Base-by-base conservation (phyloP, 164 flowering plant species). In the Magnolia kwangsiensis region DNA sequence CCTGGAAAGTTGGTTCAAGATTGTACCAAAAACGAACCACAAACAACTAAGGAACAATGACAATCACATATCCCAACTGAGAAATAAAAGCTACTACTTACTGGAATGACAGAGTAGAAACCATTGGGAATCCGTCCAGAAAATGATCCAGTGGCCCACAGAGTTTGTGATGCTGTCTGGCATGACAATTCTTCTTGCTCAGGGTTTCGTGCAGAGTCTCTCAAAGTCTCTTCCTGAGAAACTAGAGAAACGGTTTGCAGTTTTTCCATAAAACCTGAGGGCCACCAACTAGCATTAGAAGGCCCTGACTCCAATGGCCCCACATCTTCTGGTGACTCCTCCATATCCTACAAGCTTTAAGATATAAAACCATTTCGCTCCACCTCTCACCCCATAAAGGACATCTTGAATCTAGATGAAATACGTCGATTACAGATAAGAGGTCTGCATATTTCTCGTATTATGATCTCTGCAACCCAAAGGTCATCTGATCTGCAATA, bases 111-210 rank as follows among this genome's bases (percentile, higher is more conserved):
- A 80, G 94, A 92, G 77, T 92, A 96, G 85, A 96, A 96, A 69
- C 99, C 98, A 90, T 91, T 86, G n/a, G 99, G 98, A 73, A 94
- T 93, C 18, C 86, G 87, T 69, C 89, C 94, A 80, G 92, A 88
- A 81, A 91, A 92, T 75, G 83, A 83, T 75, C 98, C 98, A 71
- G 90, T 92, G 55, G 79, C 86, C 98, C 99, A 94, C 24, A 96
- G 90, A 82, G 89, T 89, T 79, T 93, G 91, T 50, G 98, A 93
- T 67, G 96, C 97, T 27, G 75, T 86, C 65, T 84, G 88, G 77
- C 83, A 72, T 71, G 90, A 84, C 77, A 83, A 81, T 29, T 76
- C 89, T 85, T 88, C 87, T 74, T 85, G 85, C 76, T 85, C 89
- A 78, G 51, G 70, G 63, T 79, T 74, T 67, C 78, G 79, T 4